Base-by-base conservation (phyloP, 225 moss, liverwort and hornwort species). In the Ulota crispa region DNA sequence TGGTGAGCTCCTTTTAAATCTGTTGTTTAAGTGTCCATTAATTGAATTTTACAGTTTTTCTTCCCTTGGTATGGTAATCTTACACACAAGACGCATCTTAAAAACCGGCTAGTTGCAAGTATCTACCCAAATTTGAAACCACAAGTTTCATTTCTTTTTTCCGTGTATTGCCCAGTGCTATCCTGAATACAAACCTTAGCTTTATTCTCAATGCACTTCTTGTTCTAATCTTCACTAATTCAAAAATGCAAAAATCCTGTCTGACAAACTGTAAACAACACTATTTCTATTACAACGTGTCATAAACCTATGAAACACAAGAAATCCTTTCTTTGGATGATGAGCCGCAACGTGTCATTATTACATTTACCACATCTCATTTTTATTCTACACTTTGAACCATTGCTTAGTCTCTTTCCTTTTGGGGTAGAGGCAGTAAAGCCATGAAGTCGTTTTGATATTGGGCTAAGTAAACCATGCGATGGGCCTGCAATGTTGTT, bases 1-100 rank as follows among this genome's bases (percentile, higher is more conserved):
- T 95, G 95, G 96, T 94, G 84, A 79, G 87, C 63, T 75, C 55
- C 81, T 52, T 16, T 31, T 74, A 52, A 52, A 72, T 20, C 67
- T 67, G 18, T 6, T 70, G 28, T 62, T 42, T 15, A 28, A 45
- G 18, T 71, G 71, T 67, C 55, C 60, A 73, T 56, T 19, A 41
- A 26, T 80, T 54, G 12, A 63, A 37, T 79, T 37, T 31, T 21
- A 67, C 28, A 50, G 19, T 24, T 67, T 55, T 26, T 37, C 32
- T 28, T 39, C 56, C n/a, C 59, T 34, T 76, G 50, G 76, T 37
- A 55, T 76, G 64, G 64, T 37, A 76, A 70, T 37, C 62, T 60
- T 26, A 26, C 27, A 20, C 75, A n/a, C 47, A 11, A 72, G 32
- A 23, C 55, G 73, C 55, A 56, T 36, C 21, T 20, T 20, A 52